Evolutionary conservation across 2,329 filamentous ascomycete species (phyloP).

Genomic region (Leptoxyphium fumago): DNA sequence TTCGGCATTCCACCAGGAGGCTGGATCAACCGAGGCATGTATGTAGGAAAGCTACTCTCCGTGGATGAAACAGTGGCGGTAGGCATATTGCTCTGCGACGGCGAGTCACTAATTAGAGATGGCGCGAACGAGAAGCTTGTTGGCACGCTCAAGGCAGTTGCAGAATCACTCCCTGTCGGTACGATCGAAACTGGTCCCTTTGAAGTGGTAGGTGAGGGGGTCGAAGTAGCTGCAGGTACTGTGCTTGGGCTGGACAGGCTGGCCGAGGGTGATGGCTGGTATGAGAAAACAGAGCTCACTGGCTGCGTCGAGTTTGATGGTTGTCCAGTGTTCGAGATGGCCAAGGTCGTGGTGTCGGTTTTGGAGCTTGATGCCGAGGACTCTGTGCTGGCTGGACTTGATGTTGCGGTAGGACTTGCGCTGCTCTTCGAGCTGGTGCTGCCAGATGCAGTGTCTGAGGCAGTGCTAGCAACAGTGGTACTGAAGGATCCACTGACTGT

Average conservation of each 20-base stretch:
- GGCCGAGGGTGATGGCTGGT: neutral
- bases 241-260: neutral
- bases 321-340: slow-evolving; percentile 2
- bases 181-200: slow-evolving; percentile 26
- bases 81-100: slow-evolving; percentile 11
- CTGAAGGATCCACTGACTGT: neutral
- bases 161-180: slow-evolving; percentile 32
- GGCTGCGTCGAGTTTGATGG: neutral
- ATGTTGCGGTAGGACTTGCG: too few species aligned
- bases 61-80: slow-evolving; percentile 30
- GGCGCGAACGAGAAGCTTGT: slow-evolving; percentile 48
- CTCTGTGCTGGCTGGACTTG: too few species aligned
- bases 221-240: neutral
- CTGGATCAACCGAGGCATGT: slow-evolving; percentile 60
- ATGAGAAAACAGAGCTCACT: neutral
- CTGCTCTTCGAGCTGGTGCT: neutral
- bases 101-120: slow-evolving; percentile 17
- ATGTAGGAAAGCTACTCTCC: slow-evolving; percentile 43
- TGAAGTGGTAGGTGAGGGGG: slow-evolving; percentile 1
- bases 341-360: neutral
- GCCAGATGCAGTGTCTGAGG: slow-evolving; percentile 2
- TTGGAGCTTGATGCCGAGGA: slow-evolving; percentile 1
- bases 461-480: neutral
- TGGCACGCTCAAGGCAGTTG: slow-evolving; percentile 37
- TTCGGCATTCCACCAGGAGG: slow-evolving; percentile 45